Conservation (phyloP, 176 grass and related monocot species). For the Coix lacrymajobi region DNA sequence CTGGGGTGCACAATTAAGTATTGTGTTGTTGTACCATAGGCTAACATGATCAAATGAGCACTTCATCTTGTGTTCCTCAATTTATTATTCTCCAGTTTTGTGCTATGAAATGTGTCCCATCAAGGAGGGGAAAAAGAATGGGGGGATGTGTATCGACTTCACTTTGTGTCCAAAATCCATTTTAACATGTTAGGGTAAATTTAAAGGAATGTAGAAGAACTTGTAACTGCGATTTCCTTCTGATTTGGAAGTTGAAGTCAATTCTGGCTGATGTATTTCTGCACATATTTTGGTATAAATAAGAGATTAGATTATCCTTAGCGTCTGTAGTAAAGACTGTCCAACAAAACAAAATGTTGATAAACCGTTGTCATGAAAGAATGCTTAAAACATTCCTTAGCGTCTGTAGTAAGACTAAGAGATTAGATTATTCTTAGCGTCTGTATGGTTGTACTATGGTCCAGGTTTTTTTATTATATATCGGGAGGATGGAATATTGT, state of each 20-base stretch:
- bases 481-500: background rate
- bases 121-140: background rate
- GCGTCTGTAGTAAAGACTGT: background rate
- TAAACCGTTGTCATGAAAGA: background rate
- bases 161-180: background rate
- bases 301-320: background rate
- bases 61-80: background rate
- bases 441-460: background rate
- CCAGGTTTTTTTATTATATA: background rate
- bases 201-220: background rate
- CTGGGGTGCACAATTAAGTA: background rate
- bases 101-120: background rate
- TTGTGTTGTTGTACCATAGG: conserved; percentile 38
- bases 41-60: background rate
- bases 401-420: too few relatives aligned
- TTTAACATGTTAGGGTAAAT: background rate
- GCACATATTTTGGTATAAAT: background rate
- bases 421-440: too few relatives aligned
- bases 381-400: too few relatives aligned
- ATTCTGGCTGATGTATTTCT: background rate
- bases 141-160: background rate
- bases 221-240: background rate
- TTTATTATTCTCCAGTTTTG: conserved; percentile 26
- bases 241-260: background rate
- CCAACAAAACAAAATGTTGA: background rate